Percentiles rank a stretch among this genome's conserved stretches.
Evolutionary conservation across 805 yeast genomes (phyloP).

Genomic region (fission yeast (Schizosaccharomyces pombe)): DNA sequence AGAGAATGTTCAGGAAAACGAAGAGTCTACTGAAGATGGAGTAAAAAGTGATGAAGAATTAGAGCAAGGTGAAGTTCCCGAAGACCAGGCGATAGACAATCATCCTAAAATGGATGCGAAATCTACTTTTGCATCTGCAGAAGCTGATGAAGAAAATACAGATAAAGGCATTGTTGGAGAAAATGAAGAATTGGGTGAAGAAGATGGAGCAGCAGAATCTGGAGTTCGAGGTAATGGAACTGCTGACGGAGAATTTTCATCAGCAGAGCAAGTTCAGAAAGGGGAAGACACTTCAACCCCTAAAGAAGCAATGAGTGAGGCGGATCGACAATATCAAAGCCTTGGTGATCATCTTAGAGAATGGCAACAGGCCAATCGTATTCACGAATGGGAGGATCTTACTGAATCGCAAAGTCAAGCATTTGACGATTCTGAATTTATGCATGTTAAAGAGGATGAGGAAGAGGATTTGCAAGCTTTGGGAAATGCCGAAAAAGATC

Average conservation of each 20-base stretch:
- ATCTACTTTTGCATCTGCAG: not conserved
- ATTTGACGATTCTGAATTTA: not conserved
- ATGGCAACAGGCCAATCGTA: not conserved
- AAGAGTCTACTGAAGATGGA: constrained; percentile 14
- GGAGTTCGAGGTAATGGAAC: not conserved
- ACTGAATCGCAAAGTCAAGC: not conserved
- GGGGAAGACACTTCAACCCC: not conserved
- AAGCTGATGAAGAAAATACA: not conserved
- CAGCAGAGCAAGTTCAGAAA: not conserved
- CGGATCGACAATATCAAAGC: not conserved
- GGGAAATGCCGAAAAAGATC: constrained; percentile 70
- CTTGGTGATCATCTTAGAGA: not conserved
- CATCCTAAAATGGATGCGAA: constrained; percentile 6
- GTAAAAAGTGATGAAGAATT: constrained; percentile 14
- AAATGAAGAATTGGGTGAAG: constrained; percentile 7
- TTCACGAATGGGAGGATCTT: not conserved
- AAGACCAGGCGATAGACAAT: constrained; percentile 28
- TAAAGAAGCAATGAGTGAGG: not conserved
- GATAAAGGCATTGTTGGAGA: not conserved
- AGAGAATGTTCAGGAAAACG: constrained; percentile 16
- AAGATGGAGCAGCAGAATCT: constrained; percentile 5
- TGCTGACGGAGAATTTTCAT: not conserved
- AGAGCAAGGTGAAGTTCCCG: constrained; percentile 37
- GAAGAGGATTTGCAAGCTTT: constrained; percentile 26
- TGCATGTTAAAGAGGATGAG: constrained; percentile 3